These are phyloP conservation scores for Carallia pectinifolia DNA, from an alignment of 345 rosid genomes.

Conservation along the genomic window DNA sequence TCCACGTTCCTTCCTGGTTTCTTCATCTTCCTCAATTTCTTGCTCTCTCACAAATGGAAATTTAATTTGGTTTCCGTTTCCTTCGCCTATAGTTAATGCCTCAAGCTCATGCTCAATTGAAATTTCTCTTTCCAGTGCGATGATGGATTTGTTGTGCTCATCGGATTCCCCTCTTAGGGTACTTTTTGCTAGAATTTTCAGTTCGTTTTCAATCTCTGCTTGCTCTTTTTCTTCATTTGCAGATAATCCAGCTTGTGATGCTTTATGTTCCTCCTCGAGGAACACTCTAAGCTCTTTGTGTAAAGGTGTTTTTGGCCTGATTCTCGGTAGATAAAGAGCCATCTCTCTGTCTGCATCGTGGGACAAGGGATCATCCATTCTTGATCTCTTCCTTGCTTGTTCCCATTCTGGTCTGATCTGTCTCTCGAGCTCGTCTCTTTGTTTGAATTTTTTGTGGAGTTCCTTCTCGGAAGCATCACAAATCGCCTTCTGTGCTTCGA, in stretches of 20 bases:
- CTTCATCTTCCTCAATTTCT: constrained; percentile 72
- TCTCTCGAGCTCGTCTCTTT: constrained; percentile 71
- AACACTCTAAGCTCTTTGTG: constrained; percentile 70
- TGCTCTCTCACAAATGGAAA: constrained; percentile 35
- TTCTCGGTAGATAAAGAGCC: constrained; percentile 61
- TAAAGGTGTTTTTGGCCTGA: constrained; percentile 41
- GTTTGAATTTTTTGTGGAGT: constrained; percentile 78
- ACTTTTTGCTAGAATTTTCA: constrained; percentile 24
- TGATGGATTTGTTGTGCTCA: constrained; percentile 36
- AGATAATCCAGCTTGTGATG: constrained; percentile 41
- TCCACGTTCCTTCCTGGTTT: constrained; percentile 69
- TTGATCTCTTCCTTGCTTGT: constrained; percentile 78
- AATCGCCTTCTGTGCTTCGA: constrained; percentile 89
- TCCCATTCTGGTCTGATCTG: constrained; percentile 77
- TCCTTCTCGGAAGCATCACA: constrained; percentile 87
- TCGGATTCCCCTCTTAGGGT: constrained; percentile 22
- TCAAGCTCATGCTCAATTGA: constrained; percentile 39
- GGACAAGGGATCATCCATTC: constrained; percentile 50
- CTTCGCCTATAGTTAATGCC: constrained; percentile 41
- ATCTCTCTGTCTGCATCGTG: constrained; percentile 50
- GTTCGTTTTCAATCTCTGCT: constrained; percentile 36
- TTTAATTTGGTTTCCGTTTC: constrained; percentile 34
- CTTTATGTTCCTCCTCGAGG: constrained; percentile 72
- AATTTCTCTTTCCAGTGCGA: constrained; percentile 31
- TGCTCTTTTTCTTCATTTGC: constrained; percentile 34